Evolutionary conservation across 2,329 filamentous ascomycete species (phyloP), one percentile per base, ranked within the genome.

Genomic region (Stachybotrys elegans): DNA sequence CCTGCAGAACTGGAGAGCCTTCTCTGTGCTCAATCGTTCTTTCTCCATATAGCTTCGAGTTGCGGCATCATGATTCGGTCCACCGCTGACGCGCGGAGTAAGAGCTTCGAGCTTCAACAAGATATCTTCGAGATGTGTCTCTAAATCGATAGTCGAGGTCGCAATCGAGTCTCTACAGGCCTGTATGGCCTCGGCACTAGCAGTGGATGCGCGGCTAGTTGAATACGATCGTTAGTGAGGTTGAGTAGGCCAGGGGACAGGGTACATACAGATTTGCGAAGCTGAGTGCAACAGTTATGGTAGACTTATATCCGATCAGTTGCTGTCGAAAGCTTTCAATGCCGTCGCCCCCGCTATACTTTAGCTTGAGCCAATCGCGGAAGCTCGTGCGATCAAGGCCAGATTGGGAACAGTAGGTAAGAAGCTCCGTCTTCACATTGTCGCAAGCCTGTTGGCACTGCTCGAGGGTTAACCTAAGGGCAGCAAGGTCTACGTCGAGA

Each of bases 141-240:
- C 31, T 35, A 35, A 16, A 17, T 35, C 31, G n/a, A 35, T 17
- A 35, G 31, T 35, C 31, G 31, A 35, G n/a, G 31, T 35, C 31
- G 31, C 31, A 35, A 35, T 35, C n/a, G 31, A 35, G 31, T 35
- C 31, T 35, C 31, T 35, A 17, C 31, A 35, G 31, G 31, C 31
- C 31, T 35, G 31, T 35, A 35, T 35, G 6, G 31, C 31, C 19
- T 35, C 31, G n/a, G 31, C 31, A 35, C 31, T 35, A 17, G 31
- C 31, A 35, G 31, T 17, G 8, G 31, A 35, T 8, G 31, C n/a
- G 8, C 31, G 31, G 19, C 31, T 35, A 35, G n/a, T 8, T 35
- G 19, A 35, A 35, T 16, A 35, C 13, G 8, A 9, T 8, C 13
- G 31, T 35, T 16, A 35, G n/a, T 17, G n/a, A 35, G 31, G 31